A percentile compares a stretch with the other conserved stretches of the same genome.
phyloP scores from a whole-genome alignment of 169 alveolate species.

The Cryptosporidium meleagridis region DNA sequence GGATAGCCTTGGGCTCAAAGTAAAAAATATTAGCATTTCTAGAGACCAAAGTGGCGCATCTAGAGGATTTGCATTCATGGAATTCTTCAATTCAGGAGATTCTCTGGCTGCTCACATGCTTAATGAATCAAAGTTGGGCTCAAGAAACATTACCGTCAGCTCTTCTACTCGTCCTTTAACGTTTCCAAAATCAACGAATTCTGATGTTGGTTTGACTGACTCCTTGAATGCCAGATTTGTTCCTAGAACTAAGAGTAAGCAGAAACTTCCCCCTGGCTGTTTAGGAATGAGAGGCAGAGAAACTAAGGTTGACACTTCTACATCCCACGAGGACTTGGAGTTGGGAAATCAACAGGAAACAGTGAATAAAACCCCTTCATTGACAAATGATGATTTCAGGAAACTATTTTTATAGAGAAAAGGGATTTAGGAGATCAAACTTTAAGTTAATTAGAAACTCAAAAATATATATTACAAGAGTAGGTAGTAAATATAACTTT shows the following conservation, averaged over 20 bases:
- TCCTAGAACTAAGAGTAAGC: slow-evolving; percentile 53
- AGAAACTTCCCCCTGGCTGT: slow-evolving; percentile 4
- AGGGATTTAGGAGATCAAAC: neutral
- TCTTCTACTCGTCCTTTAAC: slow-evolving; percentile 66
- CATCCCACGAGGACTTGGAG: neutral
- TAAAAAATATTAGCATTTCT: slow-evolving; percentile 28
- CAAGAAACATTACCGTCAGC: slow-evolving; percentile 23
- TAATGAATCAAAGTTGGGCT: slow-evolving; percentile 71
- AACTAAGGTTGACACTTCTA: neutral
- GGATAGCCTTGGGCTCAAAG: slow-evolving; percentile 22
- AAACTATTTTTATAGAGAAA: neutral
- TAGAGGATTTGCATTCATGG: slow-evolving; percentile 74
- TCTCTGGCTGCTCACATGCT: slow-evolving; percentile 76
- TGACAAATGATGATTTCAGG: slow-evolving; percentile 66
- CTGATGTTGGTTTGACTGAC: neutral
- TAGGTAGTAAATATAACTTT: neutral
- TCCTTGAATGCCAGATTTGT: slow-evolving; percentile 29
- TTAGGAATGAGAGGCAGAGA: neutral
- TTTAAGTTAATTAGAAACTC: slow-evolving; percentile 1
- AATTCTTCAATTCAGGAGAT: slow-evolving; percentile 54
- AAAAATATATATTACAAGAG: neutral
- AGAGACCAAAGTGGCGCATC: slow-evolving; percentile 72
- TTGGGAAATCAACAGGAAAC: neutral
- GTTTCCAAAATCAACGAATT: neutral
- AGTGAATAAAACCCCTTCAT: neutral